These are phyloP conservation scores for Claviceps sp. DNA, from an alignment of 2,329 filamentous ascomycete genomes.

Conservation along the genomic window DNA sequence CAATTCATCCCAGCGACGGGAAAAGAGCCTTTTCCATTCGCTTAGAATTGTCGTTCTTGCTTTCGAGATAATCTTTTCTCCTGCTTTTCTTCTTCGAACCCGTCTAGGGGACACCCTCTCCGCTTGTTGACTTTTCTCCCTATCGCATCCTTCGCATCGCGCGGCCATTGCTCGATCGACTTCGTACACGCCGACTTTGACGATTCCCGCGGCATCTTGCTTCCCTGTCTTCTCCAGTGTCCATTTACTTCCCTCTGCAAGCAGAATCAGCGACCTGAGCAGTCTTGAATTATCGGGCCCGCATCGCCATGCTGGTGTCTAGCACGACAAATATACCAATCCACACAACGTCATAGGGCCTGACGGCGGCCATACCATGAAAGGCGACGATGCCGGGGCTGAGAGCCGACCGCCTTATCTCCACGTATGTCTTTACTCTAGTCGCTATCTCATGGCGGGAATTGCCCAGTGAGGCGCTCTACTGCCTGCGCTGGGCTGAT, in stretches of 20 bases:
- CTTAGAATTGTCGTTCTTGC: background rate
- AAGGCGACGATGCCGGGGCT: constrained; percentile 24
- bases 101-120: background rate
- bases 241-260: background rate
- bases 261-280: constrained; percentile 3
- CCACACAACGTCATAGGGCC: constrained; percentile 13
- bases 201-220: constrained; percentile 3
- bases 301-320: constrained; percentile 21
- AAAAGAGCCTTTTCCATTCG: background rate
- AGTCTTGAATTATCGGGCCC: constrained; percentile 1
- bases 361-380: constrained; percentile 20
- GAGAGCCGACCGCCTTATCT: constrained; percentile 31
- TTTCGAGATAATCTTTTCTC: background rate
- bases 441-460: background rate
- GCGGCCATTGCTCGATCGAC: background rate
- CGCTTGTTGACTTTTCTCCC: background rate
- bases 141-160: background rate
- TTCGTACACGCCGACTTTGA: background rate
- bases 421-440: constrained; percentile 22
- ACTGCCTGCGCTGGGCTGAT: background rate
- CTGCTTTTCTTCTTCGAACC: background rate
- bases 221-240: background rate
- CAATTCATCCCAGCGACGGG: background rate
- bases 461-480: background rate
- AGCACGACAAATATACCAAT: constrained; percentile 13